phyloP scores from a whole-genome alignment of 2,329 filamentous ascomycete genomes.

The Pseudocercospora eumusae region DNA sequence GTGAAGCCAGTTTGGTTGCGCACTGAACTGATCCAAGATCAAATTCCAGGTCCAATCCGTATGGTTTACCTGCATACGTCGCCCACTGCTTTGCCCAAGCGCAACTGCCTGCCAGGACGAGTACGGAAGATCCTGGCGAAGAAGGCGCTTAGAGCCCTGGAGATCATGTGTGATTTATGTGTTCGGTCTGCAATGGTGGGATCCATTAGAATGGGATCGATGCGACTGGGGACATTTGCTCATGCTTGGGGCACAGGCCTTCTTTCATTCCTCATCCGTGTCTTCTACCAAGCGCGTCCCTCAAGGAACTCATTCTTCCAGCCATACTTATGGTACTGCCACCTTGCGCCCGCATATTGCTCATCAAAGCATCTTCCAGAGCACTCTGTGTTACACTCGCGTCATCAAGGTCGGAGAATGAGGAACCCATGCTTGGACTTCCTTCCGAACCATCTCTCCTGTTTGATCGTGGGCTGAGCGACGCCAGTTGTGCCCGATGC shows the following conservation, averaged over 20 bases:
- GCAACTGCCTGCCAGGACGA: not conserved
- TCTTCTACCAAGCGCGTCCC: conserved; percentile 29
- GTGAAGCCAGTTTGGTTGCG: not conserved
- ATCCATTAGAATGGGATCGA: not conserved
- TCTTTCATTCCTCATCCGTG: not conserved
- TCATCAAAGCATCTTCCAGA: conserved; percentile 74
- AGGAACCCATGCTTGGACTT: conserved; percentile 79
- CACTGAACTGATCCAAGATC: not conserved
- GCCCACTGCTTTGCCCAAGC: not conserved
- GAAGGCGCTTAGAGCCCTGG: not conserved
- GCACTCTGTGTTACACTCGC: conserved; percentile 79
- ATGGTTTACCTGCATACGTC: not conserved
- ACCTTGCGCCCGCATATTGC: conserved; percentile 62
- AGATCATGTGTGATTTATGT: not conserved
- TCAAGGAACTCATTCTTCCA: conserved; percentile 61
- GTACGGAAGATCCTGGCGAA: not conserved
- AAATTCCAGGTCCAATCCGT: not conserved
- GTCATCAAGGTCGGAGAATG: conserved; percentile 83
- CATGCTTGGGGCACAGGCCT: not conserved
- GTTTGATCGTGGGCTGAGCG: conserved; percentile 56
- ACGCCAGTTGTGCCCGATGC: conserved; percentile 60
- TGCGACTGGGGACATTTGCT: not conserved
- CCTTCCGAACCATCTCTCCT: conserved; percentile 67
- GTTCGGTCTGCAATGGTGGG: not conserved
- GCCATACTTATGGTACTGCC: conserved; percentile 35